Evolutionary conservation across 345 rosid species (phyloP).

Genomic region (Pugionium cornutum): DNA sequence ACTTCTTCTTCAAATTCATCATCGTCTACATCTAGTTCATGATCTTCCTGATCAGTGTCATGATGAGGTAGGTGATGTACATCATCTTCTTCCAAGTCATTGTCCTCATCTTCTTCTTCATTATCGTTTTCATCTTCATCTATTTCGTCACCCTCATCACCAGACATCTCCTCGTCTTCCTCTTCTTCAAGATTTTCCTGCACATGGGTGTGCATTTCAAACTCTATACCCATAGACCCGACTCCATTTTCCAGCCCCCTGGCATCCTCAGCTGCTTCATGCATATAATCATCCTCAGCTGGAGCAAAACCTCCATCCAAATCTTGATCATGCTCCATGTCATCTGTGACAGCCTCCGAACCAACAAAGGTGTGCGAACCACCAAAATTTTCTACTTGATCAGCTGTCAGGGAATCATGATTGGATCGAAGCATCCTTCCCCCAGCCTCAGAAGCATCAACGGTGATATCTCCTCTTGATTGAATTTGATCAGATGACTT

Average conservation of each 20-base stretch:
- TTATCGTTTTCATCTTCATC: constrained; percentile 80
- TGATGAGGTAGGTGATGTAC: constrained; percentile 86
- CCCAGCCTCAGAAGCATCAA: constrained; percentile 54
- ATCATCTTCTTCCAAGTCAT: constrained; percentile 81
- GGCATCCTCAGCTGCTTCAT: constrained; percentile 72
- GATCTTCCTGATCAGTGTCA: constrained; percentile 94
- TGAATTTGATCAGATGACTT: constrained; percentile 55
- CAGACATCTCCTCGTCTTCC: constrained; percentile 86
- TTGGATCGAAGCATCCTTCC: constrained; percentile 59
- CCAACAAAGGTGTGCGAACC: constrained; percentile 59
- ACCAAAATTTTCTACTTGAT: constrained; percentile 55
- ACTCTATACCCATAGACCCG: constrained; percentile 66
- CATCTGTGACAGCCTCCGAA: constrained; percentile 83
- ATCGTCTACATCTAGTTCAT: constrained; percentile 96
- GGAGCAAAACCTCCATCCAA: constrained; percentile 73
- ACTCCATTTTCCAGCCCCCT: constrained; percentile 74
- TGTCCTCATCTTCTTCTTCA: constrained; percentile 83
- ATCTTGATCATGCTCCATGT: constrained; percentile 96
- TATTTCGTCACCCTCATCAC: constrained; percentile 73
- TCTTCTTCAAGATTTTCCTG: constrained; percentile 85
- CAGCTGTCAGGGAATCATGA: constrained; percentile 58
- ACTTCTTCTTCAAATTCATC: constrained; percentile 93
- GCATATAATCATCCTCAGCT: constrained; percentile 87
- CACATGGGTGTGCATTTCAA: constrained; percentile 75
- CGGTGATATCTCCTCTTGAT: constrained; percentile 55